A percentile compares a stretch with the other conserved stretches of the same genome.
phyloP scores from a whole-genome alignment of 306 rosid genomes.

The Lagenaria siceraria region DNA sequence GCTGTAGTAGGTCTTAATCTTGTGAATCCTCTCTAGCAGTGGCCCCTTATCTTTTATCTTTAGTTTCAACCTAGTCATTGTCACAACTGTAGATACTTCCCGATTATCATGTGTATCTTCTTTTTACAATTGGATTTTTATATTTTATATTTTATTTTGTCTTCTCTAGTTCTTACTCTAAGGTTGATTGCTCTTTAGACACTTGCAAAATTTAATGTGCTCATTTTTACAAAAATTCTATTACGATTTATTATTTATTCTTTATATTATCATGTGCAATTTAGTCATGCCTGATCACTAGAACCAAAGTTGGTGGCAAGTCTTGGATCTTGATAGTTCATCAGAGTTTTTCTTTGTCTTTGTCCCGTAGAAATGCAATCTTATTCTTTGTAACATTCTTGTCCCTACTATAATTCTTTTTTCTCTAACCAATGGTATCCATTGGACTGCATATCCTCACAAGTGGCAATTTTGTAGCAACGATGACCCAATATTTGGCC shows the following conservation, averaged over 20 bases:
- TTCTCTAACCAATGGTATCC: slow-evolving; percentile 12
- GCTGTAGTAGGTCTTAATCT: not conserved
- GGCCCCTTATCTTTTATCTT: not conserved
- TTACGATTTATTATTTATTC: not conserved
- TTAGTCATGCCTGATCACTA: not conserved
- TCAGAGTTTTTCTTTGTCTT: not conserved
- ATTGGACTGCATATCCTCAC: slow-evolving; percentile 53
- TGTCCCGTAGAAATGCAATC: not conserved
- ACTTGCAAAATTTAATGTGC: not conserved
- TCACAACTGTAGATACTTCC: not conserved
- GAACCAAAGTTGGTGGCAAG: not conserved
- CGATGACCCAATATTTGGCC: slow-evolving; percentile 63
- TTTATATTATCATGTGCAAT: not conserved
- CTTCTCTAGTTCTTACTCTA: not conserved
- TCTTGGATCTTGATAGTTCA: not conserved
- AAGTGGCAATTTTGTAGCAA: slow-evolving; percentile 78
- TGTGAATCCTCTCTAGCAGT: not conserved
- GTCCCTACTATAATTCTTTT: not conserved
- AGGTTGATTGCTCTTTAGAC: not conserved
- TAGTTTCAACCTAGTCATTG: not conserved
- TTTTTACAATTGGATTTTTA: not conserved
- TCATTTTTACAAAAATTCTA: not conserved
- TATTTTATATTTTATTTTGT: not conserved
- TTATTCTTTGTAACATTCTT: not conserved
- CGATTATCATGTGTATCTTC: not conserved